Evolutionary conservation across 371 early-diverging fungal species (phyloP), one percentile per base, ranked within the genome.

Genomic region (Mucor irregularis): DNA sequence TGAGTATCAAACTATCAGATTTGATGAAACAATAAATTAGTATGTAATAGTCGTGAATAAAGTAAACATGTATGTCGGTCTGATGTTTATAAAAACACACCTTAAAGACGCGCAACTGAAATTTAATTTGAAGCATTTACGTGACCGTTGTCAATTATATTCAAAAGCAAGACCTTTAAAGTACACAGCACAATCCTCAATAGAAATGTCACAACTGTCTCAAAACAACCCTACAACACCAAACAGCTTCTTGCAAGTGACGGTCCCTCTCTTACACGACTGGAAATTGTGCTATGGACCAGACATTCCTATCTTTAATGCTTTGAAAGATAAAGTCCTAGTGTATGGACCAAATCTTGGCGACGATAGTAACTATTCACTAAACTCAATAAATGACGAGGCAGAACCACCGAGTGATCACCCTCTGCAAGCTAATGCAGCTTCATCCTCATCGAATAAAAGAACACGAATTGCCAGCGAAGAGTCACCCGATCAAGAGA

Each of bases 1-100:
- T 43, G 1, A 43, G 1, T 35, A 38, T 49, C 0, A 58, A 43
- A 35, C 11, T 58, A 28, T 31, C 44, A 21, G 51, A 54, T 54
- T 19, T 54, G 9, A 25, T 45, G 11, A 10, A 17, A 21, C n/a
- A 56, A 56, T 9, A 29, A 19, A 51, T 3, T 8, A 5, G 34
- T 4, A 14, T 38, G 50, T 34, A 34, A 3, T 34, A 13, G 4
- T 34, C 34, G n/a, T n/a, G n/a, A n/a, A n/a, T n/a, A n/a, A n/a
- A n/a, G n/a, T n/a, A n/a, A n/a, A n/a, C n/a, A n/a, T n/a, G n/a
- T n/a, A n/a, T n/a, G n/a, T n/a, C n/a, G n/a, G n/a, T n/a, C n/a
- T n/a, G n/a, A n/a, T n/a, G n/a, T n/a, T n/a, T n/a, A n/a, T n/a
- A n/a, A n/a, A n/a, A n/a, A n/a, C n/a, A n/a, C n/a, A n/a, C n/a